Conservation (phyloP, 2,329 filamentous ascomycete species). For the Fusarium secorum region DNA sequence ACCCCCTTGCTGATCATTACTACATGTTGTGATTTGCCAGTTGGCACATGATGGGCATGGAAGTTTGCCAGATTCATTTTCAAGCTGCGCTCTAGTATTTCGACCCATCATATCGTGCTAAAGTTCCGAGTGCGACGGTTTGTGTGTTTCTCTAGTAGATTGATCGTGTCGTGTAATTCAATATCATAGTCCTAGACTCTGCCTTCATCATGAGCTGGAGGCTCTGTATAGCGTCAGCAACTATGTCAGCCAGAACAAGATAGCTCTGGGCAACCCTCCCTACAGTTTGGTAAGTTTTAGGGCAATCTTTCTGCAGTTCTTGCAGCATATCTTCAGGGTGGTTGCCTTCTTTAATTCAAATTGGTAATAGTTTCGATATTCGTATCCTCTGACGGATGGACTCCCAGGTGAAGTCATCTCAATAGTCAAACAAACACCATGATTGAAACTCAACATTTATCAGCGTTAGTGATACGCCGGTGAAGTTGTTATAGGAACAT, state of each 20-base stretch:
- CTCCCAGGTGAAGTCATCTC: neutral
- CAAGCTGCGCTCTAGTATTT: neutral
- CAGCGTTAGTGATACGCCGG: neutral
- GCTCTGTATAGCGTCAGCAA: neutral
- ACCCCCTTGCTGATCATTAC: neutral
- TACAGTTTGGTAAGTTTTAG: neutral
- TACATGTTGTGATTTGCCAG: neutral
- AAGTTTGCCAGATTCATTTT: constrained; percentile 1
- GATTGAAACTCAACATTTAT: neutral
- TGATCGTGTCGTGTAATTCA: neutral
- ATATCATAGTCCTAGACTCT: neutral
- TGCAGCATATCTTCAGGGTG: neutral
- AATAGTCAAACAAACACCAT: neutral
- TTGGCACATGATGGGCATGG: neutral
- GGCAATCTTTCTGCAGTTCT: neutral
- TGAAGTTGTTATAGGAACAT: neutral
- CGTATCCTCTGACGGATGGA: fast-evolving
- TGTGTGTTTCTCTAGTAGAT: neutral
- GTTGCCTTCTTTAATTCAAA: neutral
- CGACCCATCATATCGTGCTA: neutral
- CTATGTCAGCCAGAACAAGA: neutral
- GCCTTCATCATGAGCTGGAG: neutral
- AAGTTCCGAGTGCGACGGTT: neutral
- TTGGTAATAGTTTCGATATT: neutral
- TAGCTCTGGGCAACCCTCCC: neutral